Evolutionary conservation across 1,139 yeast species (phyloP).

Genomic region (Insectozyma bohioensis): DNA sequence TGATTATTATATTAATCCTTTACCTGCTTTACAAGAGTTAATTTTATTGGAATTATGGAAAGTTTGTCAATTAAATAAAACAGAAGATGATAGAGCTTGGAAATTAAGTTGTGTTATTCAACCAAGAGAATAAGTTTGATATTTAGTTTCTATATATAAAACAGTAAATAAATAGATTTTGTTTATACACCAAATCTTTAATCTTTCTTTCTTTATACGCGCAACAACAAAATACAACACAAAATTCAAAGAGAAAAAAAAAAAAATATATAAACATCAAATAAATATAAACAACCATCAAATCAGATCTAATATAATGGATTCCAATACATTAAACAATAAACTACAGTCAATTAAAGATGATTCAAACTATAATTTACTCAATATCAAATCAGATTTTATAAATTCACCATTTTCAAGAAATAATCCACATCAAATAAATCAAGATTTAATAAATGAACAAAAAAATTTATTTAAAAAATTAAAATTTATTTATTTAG

Average conservation of each 20-base stretch:
- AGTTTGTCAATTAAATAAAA: constrained; percentile 56
- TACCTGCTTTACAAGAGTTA: constrained; percentile 59
- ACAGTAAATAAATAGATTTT: too few species aligned
- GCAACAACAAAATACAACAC: too few species aligned
- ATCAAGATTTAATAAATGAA: constrained; percentile 28
- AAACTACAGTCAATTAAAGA: too few species aligned
- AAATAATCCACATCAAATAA: constrained; percentile 27
- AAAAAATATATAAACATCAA: too few species aligned
- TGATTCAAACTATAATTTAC: constrained; percentile 1
- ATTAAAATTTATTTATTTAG: constrained; percentile 60
- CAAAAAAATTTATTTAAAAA: constrained; percentile 46
- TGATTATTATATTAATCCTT: constrained; percentile 38
- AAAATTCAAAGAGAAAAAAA: too few species aligned
- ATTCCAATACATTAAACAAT: too few species aligned
- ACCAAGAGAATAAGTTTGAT: too few species aligned
- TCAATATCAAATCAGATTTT: constrained; percentile 2
- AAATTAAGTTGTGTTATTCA: constrained; percentile 60
- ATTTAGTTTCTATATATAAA: too few species aligned
- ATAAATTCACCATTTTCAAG: neutral
- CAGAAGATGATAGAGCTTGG: constrained; percentile 71
- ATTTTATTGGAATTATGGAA: constrained; percentile 70
- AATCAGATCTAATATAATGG: too few species aligned
- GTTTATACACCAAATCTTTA: too few species aligned
- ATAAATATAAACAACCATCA: too few species aligned
- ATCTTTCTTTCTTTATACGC: too few species aligned